Base-by-base conservation (phyloP, 2,329 filamentous ascomycete genomes). In the Alternaria incomplexa region DNA sequence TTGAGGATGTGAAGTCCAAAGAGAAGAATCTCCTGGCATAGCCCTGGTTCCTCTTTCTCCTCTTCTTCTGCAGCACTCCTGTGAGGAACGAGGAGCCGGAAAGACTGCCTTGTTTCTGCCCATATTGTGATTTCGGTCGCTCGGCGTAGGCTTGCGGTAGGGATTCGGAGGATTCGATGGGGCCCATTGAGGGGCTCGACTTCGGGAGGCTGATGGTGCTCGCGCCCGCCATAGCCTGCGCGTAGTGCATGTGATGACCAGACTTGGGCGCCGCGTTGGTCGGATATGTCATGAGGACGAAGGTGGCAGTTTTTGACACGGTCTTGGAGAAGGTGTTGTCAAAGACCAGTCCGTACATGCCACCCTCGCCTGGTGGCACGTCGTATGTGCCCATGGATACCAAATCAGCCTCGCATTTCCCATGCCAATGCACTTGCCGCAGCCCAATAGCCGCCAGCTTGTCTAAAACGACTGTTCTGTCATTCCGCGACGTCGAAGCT, bases 311-410 rank as follows among this genome's bases (percentile, higher is more conserved):
- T 83, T 99, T 99, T 56, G 94, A 96, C 15, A 81, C 76, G 91
- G 92, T 79, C 82, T 97, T 98, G 63, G 94, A 97, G 79, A 99
- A 99, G 26, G 96, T 99, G 77, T 99, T 99, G 87, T 99, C 96
- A 76, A 99, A 97, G 30, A 98, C 93, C 64, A 99, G 85, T 60
- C 94, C 96, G 78, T 97, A 99, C 88, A 97, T 97, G 75, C 96
- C 96, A 23, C 90, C 92, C 67, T 96, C 89, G 32, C 89, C 89
- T 8, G 83, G 74, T 1, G 84, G 83, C 23, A 98, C 92, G 76
- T 97, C 91, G 77, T 93, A 93, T 20, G 90, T 96, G 30, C 95
- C 96, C 80, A 95, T 93, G 20, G 93, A 92, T 54, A 97, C 93
- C 83, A 96, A 95, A 83, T 98, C 95, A 40, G 96, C 94, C 81